phyloP scores from a whole-genome alignment of 345 rosid species.

The Carallia pectinifolia region DNA sequence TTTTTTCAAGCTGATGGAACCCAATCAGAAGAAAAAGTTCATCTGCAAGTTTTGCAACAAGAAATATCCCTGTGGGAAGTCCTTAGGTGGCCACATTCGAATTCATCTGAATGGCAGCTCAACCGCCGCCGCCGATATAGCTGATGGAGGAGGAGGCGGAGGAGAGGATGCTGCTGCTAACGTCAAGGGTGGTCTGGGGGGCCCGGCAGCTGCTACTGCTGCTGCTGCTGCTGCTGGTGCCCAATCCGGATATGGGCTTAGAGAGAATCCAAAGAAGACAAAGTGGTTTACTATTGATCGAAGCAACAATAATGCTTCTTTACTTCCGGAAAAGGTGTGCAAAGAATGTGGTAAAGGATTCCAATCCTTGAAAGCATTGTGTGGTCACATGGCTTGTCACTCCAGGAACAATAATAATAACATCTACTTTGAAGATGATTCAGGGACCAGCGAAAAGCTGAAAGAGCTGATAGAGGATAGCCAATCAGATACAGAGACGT shows the following conservation, averaged over 20 bases:
- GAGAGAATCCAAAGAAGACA: conserved; percentile 69
- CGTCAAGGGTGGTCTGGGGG: conserved; percentile 8
- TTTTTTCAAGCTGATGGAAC: conserved; percentile 46
- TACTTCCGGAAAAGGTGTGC: conserved; percentile 45
- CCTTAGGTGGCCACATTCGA: conserved; percentile 88
- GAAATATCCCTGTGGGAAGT: conserved; percentile 75
- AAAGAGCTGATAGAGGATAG: conserved; percentile 44
- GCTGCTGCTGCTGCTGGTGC: conserved; percentile 20
- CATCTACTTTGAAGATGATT: conserved; percentile 28
- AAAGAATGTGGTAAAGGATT: conserved; percentile 89
- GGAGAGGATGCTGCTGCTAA: not conserved
- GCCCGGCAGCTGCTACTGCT: conserved; percentile 19
- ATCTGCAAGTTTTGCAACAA: conserved; percentile 76
- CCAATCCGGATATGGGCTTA: conserved; percentile 55
- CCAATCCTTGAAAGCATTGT: conserved; percentile 76
- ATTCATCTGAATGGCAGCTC: conserved; percentile 53
- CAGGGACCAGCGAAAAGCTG: conserved; percentile 30
- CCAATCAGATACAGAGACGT: conserved; percentile 71
- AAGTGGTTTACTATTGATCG: conserved; percentile 51
- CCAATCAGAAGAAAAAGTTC: conserved; percentile 53
- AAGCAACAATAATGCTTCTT: conserved; percentile 19
- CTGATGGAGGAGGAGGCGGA: conserved; percentile 26
- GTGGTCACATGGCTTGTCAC: conserved; percentile 93
- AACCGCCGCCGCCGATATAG: conserved; percentile 27
- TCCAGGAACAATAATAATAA: conserved; percentile 29